Evolutionary conservation across 129 eudicot species (phyloP).

Genomic region (Escallonia rubra): DNA sequence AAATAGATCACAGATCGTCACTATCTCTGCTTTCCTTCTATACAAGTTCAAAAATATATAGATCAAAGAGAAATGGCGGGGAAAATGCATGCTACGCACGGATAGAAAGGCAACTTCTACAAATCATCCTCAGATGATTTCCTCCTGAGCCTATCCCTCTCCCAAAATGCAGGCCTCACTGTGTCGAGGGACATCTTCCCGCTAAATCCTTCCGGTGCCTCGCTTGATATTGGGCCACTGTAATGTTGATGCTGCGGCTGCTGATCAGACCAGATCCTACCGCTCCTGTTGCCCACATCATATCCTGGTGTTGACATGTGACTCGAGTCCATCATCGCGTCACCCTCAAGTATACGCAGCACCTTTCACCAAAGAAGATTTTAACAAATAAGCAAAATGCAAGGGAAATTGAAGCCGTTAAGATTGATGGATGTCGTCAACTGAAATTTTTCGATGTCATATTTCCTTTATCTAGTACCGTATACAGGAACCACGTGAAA

Average conservation of each 20-base stretch:
- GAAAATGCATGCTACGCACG: conserved; percentile 1
- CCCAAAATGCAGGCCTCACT: conserved; percentile 33
- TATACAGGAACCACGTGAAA: no score
- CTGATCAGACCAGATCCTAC: conserved; percentile 47
- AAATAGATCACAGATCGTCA: conserved; percentile 6
- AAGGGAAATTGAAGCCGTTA: no score
- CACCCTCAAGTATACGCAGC: conserved; percentile 91
- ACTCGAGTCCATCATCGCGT: conserved; percentile 64
- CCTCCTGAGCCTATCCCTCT: conserved; percentile 43
- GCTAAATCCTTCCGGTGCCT: conserved; percentile 31
- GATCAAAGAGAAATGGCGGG: background rate
- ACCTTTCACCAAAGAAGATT: conserved; percentile 38
- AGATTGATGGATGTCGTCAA: no score
- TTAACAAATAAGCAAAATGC: background rate
- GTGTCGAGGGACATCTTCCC: conserved; percentile 40
- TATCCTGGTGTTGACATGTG: conserved; percentile 45
- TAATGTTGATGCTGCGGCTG: conserved; percentile 28
- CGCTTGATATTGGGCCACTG: conserved; percentile 30
- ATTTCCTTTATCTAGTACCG: no score
- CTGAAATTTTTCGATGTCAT: no score
- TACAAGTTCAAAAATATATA: conserved; percentile 25
- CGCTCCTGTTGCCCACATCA: conserved; percentile 68
- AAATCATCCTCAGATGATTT: conserved; percentile 22
- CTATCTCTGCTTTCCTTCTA: conserved; percentile 23
- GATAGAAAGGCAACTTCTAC: background rate